phyloP scores from a whole-genome alignment of 2,329 filamentous ascomycete genomes.

The Cytospora chrysosperma region DNA sequence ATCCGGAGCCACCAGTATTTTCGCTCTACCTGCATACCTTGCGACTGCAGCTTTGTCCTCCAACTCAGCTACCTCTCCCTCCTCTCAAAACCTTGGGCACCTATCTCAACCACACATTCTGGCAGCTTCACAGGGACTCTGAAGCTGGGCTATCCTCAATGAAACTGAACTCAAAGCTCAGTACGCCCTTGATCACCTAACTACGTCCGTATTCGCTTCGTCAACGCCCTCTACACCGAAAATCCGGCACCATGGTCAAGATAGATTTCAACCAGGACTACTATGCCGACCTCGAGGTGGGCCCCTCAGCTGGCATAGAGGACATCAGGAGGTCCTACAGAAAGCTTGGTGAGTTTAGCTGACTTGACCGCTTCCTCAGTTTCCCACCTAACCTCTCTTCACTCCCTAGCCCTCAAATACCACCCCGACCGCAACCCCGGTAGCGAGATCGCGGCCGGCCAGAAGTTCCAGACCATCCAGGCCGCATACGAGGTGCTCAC shows the following conservation, averaged over 20 bases:
- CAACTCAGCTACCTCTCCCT: not conserved
- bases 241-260: slow-evolving; percentile 60
- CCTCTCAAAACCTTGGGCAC: not conserved
- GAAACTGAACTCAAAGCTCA: slow-evolving; percentile 4
- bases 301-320: slow-evolving; percentile 60
- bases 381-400: slow-evolving; percentile 4
- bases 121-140: not conserved
- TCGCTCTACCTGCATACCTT: not conserved
- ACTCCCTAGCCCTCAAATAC: slow-evolving; percentile 67
- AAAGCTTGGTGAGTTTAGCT: slow-evolving; percentile 63
- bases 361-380: slow-evolving; percentile 25
- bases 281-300: slow-evolving; percentile 79
- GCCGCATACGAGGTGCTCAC: slow-evolving; percentile 75
- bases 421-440: slow-evolving; percentile 90
- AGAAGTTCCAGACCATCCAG: slow-evolving; percentile 84
- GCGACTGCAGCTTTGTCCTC: not conserved
- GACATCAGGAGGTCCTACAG: slow-evolving; percentile 86
- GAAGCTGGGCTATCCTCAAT: slow-evolving; percentile 5
- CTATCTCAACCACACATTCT: not conserved
- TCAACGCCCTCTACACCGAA: slow-evolving; percentile 32
- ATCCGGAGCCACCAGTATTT: not conserved
- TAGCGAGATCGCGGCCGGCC: slow-evolving; percentile 73
- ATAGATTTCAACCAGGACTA: slow-evolving; percentile 71
- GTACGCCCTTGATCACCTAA: not conserved
- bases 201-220: not conserved